Base-by-base conservation (phyloP, 768 basidiomycete species). In the Heimioporus sp. region DNA sequence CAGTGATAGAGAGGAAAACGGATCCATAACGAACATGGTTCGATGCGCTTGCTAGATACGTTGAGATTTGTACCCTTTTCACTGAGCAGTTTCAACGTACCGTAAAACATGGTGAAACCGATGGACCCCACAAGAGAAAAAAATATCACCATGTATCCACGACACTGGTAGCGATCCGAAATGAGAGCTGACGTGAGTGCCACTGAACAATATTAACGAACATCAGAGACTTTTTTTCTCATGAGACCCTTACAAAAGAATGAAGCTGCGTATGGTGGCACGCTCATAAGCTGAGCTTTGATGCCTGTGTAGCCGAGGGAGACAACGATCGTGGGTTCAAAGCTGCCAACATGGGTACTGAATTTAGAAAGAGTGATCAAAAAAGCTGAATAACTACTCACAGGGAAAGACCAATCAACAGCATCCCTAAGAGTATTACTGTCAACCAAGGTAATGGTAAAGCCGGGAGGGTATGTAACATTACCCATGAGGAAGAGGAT, bases 301-400 rank as follows among this genome's bases (percentile, higher is more conserved):
- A 74, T 71, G 0, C 78, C 74, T 2, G 74, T 72, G 61, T 79
- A 85, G 30, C 85, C 85, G 3, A 87, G 76, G 10, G 75, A 71
- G 31, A 79, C 72, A 5, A 91, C 80, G 66, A 92, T 87, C 7
- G 84, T 83, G 8, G 89, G 89, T 7, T 81, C 72, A 68, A 92
- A 92, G 61, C 88, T 82, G 34, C 59, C 67, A 56, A 48, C 48
- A 17, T 8, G 8, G 76, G 72, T 12, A 34, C n/a, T n/a, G n/a
- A n/a, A n/a, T n/a, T 78, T 38, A 56, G 37, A 38, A 73, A 41
- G 11, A 52, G 12, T 8, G 8, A n/a, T n/a, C 24, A 10, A 53
- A 10, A 10, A n/a, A n/a, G n/a, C 43, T 36, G 13, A 13, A 16
- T 40, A 10, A 2, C 21, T 16, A 32, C 66, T 55, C 49, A 70